phyloP scores from a whole-genome alignment of 306 rosid species.

The Glycine tomentella region DNA sequence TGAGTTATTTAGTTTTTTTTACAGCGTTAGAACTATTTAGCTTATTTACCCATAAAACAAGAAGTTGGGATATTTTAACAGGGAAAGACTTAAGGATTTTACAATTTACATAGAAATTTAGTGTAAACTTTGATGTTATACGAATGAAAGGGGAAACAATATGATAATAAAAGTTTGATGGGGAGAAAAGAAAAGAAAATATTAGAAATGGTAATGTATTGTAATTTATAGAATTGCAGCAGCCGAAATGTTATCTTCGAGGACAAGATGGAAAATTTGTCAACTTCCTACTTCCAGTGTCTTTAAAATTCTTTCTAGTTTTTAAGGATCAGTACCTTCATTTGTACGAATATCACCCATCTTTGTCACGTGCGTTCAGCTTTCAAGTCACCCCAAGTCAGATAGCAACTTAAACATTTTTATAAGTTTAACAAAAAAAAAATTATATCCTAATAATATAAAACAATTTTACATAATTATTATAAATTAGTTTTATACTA shows the following conservation, averaged over 20 bases:
- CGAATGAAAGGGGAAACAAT: not conserved
- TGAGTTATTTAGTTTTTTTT: too few relatives aligned
- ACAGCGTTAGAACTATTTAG: too few relatives aligned
- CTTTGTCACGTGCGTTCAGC: slow-evolving; percentile 50
- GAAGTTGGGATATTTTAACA: too few relatives aligned
- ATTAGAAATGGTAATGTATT: not conserved
- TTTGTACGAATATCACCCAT: slow-evolving; percentile 30
- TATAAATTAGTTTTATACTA: too few relatives aligned
- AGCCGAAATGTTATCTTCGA: slow-evolving; percentile 25
- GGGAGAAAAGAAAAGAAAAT: not conserved
- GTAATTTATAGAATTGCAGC: not conserved
- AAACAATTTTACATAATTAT: too few relatives aligned
- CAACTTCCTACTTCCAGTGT: not conserved
- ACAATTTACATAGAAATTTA: too few relatives aligned
- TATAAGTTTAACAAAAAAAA: too few relatives aligned
- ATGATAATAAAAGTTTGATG: not conserved
- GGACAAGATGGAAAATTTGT: not conserved
- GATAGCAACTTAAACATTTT: not conserved
- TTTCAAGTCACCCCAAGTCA: not conserved
- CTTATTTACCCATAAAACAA: too few relatives aligned
- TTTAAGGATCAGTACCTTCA: slow-evolving; percentile 21
- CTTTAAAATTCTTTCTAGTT: not conserved
- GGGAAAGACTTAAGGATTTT: not conserved
- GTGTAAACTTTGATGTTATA: not conserved
- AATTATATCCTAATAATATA: too few relatives aligned